phyloP scores from a whole-genome alignment of 192 early-diverging fungal species.

The Rhizoclosmatium globosum region DNA sequence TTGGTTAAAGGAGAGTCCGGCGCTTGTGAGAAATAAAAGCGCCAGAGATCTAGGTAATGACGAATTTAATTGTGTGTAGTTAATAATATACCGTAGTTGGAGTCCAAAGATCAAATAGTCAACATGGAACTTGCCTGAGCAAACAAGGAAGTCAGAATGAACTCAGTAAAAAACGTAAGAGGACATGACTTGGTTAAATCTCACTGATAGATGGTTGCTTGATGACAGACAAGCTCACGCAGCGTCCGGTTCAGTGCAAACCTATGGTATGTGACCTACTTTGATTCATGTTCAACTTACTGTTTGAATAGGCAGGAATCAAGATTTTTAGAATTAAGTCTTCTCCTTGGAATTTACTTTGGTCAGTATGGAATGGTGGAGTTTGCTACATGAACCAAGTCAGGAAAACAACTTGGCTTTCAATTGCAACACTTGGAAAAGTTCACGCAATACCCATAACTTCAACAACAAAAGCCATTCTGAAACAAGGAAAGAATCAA shows the following conservation, averaged over 20 bases:
- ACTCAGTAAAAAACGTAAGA: background rate
- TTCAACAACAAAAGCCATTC: background rate
- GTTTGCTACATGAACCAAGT: background rate
- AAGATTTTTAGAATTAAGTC: slow-evolving; percentile 6
- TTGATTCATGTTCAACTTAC: too few relatives aligned
- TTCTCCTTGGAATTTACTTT: background rate
- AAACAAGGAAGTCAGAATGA: background rate
- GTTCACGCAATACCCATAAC: background rate
- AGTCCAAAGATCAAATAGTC: too few relatives aligned
- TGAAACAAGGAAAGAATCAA: background rate
- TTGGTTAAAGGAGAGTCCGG: background rate
- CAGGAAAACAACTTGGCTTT: slow-evolving; percentile 1
- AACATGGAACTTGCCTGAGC: background rate
- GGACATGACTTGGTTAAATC: background rate
- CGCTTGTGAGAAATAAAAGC: background rate
- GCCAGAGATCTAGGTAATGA: too few relatives aligned
- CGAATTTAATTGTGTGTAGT: too few relatives aligned
- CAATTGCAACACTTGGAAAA: background rate
- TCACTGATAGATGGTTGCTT: background rate
- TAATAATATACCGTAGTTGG: too few relatives aligned
- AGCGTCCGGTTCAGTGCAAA: background rate
- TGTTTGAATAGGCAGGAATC: background rate
- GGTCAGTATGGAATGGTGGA: background rate
- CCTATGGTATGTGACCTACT: background rate
- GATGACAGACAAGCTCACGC: background rate